Conservation (phyloP, 108 stramenopile species). For the Epithemia pelagica region DNA sequence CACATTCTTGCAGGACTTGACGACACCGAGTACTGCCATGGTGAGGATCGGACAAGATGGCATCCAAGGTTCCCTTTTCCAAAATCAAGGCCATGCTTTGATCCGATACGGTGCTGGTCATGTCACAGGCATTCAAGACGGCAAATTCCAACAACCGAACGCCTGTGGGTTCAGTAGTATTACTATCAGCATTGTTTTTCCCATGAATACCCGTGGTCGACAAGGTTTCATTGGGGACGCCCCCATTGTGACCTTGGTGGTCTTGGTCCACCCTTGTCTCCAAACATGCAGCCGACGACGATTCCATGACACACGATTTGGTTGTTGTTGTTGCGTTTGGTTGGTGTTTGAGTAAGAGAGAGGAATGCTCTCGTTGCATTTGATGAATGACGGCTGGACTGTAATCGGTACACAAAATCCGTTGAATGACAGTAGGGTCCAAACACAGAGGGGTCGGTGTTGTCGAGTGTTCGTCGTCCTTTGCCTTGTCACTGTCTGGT, state of each 20-base stretch:
- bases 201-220: constrained; percentile 5
- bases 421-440: not conserved
- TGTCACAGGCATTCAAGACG: constrained; percentile 46
- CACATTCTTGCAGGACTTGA: constrained; percentile 58
- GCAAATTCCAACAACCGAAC: constrained; percentile 31
- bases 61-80: constrained; percentile 85
- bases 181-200: not conserved
- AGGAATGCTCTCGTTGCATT: constrained; percentile 14
- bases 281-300: not conserved
- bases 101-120: constrained; percentile 39
- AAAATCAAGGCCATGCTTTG: constrained; percentile 50
- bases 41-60: constrained; percentile 65
- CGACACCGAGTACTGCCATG: constrained; percentile 44
- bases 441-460: too few species aligned
- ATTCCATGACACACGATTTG: not conserved
- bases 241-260: not conserved
- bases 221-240: constrained; percentile 1
- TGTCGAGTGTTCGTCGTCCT: not conserved
- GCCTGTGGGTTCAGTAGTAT: not conserved
- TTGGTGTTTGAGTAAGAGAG: constrained; percentile 1
- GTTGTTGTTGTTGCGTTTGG: constrained; percentile 1
- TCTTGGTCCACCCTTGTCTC: too few species aligned
- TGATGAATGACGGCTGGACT: constrained; percentile 45
- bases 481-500: not conserved
- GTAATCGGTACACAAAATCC: constrained; percentile 66